Evolutionary conservation across 768 basidiomycete species (phyloP), one percentile per base, ranked within the genome.

Genomic region (Vishniacozyma victoriae): DNA sequence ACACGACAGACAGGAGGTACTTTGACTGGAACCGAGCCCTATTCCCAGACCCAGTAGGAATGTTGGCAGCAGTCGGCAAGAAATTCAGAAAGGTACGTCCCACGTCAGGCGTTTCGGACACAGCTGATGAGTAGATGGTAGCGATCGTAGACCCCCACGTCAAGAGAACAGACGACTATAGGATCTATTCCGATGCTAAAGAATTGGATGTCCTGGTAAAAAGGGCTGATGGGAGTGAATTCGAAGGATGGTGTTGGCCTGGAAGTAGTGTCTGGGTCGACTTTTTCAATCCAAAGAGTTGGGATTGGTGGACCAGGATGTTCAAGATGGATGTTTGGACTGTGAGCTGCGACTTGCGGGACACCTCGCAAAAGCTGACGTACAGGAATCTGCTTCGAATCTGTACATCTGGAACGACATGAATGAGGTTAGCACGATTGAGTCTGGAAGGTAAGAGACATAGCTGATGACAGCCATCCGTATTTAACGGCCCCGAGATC

Each of bases 401-500:
- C 79, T 96, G 13, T 84, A 84, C 69, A 90, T 97, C 58, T 99
- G 95, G 95, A 97, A 97, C 68, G 95, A 99, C 67, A 99, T 99
- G 95, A 96, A 96, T 59, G 95, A 97, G 80, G 89, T 89, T 6
- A n/a, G n/a, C n/a, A n/a, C n/a, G n/a, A n/a, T n/a, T n/a, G n/a
- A 40, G 44, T 26, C 41, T 23, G 20, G 0, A 9, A 25, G 16
- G 29, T 31, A 35, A 20, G 2, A 18, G 15, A 1, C 16, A 25
- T 15, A 16, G 3, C 4, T 33, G 12, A 41, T 31, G 18, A 23
- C 47, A 87, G 88, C 95, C 95, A 1, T 85, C 92, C 11, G 83
- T 99, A n/a, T 99, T 99, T 77, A 93, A 96, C 58, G 95, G 93
- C 0, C 95, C 95, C 4, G 95, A 99, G 69, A 96, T 99, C 61